phyloP scores from a whole-genome alignment of 441 rosid genomes.

The Metrosideros polymorpha region DNA sequence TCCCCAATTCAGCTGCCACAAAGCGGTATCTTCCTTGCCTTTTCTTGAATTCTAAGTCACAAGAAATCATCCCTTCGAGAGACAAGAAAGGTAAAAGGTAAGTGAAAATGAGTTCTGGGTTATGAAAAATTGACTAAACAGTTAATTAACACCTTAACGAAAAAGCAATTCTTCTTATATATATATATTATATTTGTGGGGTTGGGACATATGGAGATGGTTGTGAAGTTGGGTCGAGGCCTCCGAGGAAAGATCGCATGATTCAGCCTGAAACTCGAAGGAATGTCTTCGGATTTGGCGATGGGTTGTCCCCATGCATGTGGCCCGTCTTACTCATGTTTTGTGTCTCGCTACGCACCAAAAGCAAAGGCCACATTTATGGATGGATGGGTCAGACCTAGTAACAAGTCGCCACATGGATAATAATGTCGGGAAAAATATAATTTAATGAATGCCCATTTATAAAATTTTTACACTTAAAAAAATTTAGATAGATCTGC shows the following conservation, averaged over 20 bases:
- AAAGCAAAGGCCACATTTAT: background rate
- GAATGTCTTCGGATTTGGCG: background rate
- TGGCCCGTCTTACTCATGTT: background rate
- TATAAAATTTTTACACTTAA: background rate
- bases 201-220: background rate
- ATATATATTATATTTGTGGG: background rate
- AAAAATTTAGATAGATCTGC: background rate
- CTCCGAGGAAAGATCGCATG: background rate
- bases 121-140: background rate
- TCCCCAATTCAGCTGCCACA: background rate
- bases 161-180: background rate
- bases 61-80: background rate
- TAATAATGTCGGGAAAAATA: background rate
- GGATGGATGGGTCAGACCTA: background rate
- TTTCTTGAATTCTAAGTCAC: background rate
- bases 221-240: background rate
- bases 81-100: background rate
- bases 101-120: background rate
- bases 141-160: background rate
- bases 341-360: background rate
- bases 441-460: background rate
- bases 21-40: background rate
- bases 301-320: background rate
- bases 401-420: background rate
- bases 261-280: background rate